Conservation (phyloP, 495 filamentous ascomycete species). For the Copromyces sp. region DNA sequence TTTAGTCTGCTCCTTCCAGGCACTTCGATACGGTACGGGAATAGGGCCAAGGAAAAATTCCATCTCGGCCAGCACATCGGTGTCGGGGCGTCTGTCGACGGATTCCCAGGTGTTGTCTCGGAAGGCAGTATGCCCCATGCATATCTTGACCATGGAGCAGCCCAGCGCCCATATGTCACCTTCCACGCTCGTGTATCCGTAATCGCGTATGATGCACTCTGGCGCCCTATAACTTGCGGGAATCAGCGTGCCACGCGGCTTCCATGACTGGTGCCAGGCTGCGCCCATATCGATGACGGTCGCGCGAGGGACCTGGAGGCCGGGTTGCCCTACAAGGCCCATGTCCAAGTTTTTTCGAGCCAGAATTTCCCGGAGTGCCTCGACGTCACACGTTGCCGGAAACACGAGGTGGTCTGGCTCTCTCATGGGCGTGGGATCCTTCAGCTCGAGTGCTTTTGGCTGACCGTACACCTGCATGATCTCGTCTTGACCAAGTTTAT, state of each 20-base stretch:
- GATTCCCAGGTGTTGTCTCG: not conserved
- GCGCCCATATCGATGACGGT: not conserved
- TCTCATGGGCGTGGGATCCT: not conserved
- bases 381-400: not conserved
- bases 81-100: not conserved
- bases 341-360: not conserved
- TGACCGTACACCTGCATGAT: not conserved
- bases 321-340: not conserved
- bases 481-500: not conserved
- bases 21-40: not conserved
- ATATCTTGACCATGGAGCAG: not conserved
- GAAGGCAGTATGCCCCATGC: not conserved
- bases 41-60: not conserved
- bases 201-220: not conserved
- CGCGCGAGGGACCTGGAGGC: not conserved
- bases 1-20: not conserved
- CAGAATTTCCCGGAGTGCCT: not conserved
- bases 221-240: not conserved
- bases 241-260: not conserved
- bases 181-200: not conserved
- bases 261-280: not conserved
- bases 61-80: not conserved
- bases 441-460: not conserved
- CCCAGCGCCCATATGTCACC: not conserved
- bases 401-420: not conserved